phyloP scores from a whole-genome alignment of 1,284 basidiomycete species.

The Paramarasmius palmivorus region DNA sequence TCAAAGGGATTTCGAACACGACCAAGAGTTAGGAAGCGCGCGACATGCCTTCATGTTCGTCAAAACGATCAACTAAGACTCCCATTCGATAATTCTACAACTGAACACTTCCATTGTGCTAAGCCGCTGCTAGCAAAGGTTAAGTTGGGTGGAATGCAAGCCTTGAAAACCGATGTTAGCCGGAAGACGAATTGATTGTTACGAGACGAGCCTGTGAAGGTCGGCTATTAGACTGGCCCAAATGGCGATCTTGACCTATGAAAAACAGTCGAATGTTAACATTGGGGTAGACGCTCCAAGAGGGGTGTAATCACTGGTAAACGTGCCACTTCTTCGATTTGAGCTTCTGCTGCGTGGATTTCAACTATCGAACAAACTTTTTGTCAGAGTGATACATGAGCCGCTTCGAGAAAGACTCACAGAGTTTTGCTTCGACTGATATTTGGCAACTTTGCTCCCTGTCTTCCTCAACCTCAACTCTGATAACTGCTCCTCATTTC shows the following conservation, averaged over 20 bases:
- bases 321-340: constrained; percentile 59
- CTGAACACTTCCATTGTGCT: constrained; percentile 99
- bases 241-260: constrained; percentile 84
- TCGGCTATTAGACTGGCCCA: constrained; percentile 83
- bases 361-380: constrained; percentile 84
- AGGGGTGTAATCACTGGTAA: constrained; percentile 52
- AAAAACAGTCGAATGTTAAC: constrained; percentile 8
- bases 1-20: constrained; percentile 1
- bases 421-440: constrained; percentile 84
- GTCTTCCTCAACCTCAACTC: constrained; percentile 58
- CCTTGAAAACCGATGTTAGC: constrained; percentile 40
- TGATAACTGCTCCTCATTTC: constrained; percentile 60
- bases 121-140: constrained; percentile 89
- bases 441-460: constrained; percentile 66
- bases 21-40: not conserved
- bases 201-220: constrained; percentile 84
- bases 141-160: constrained; percentile 91
- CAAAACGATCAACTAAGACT: constrained; percentile 96
- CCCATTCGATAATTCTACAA: constrained; percentile 99
- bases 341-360: constrained; percentile 77
- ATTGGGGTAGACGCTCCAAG: not conserved
- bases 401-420: constrained; percentile 50
- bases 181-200: constrained; percentile 10
- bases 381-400: constrained; percentile 6
- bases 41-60: constrained; percentile 93